Evolutionary conservation across 257 asterid genomes (phyloP).

Genomic region (Solanum clarkiae): DNA sequence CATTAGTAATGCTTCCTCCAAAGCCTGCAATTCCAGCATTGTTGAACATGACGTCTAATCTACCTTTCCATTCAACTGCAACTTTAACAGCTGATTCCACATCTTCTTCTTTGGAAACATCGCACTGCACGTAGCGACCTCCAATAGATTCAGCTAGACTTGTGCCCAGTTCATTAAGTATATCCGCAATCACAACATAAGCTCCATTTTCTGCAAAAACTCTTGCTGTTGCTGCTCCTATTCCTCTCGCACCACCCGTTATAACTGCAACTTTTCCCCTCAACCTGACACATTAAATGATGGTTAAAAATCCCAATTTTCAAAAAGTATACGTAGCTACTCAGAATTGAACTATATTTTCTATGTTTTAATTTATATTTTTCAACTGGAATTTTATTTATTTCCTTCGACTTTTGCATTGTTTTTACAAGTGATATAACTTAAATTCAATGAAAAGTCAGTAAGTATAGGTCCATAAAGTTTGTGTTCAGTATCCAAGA

Average conservation of each 20-base stretch:
- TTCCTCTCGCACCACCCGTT: not conserved
- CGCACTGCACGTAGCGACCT: not conserved
- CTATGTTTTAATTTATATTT: too few relatives aligned
- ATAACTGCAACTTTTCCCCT: not conserved
- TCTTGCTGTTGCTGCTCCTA: not conserved
- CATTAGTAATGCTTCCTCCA: not conserved
- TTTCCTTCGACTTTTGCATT: too few relatives aligned
- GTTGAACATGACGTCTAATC: not conserved
- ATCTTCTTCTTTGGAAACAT: not conserved
- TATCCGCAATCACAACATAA: not conserved
- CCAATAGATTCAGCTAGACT: not conserved
- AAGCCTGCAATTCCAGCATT: not conserved
- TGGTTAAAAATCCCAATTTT: too few relatives aligned
- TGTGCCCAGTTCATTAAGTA: not conserved
- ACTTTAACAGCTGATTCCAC: not conserved
- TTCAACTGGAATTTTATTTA: too few relatives aligned
- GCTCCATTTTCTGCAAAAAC: not conserved
- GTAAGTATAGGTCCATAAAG: not conserved
- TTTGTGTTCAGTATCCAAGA: not conserved
- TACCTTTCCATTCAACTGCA: not conserved
- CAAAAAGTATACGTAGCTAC: too few relatives aligned
- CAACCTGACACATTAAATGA: not conserved
- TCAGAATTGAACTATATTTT: too few relatives aligned
- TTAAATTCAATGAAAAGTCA: not conserved
- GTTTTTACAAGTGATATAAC: not conserved